These are phyloP conservation scores for Trichoderma breve DNA, from an alignment of 2,329 filamentous ascomycete species.

Conservation along the genomic window DNA sequence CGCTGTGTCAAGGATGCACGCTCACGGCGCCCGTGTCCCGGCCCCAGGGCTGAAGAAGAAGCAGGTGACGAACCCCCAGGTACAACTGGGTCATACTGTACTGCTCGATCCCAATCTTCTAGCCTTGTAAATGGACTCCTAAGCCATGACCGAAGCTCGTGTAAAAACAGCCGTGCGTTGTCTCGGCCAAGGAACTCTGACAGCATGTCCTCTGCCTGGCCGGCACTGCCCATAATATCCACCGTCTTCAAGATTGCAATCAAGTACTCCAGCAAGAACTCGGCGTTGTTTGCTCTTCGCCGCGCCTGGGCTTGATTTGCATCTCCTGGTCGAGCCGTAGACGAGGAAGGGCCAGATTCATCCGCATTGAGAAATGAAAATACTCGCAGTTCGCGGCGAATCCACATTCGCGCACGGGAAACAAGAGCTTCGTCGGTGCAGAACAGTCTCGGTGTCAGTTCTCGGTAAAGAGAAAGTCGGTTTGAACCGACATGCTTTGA, in stretches of 20 bases:
- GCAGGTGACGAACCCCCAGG: not conserved
- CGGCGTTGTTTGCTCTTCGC: conserved; percentile 63
- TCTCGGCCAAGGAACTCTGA: conserved; percentile 74
- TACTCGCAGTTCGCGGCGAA: conserved; percentile 79
- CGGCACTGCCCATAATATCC: conserved; percentile 74
- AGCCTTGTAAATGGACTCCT: conserved; percentile 73
- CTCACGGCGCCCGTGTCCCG: not conserved
- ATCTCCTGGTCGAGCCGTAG: not conserved
- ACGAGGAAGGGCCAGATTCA: conserved; percentile 25
- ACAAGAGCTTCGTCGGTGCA: conserved; percentile 63
- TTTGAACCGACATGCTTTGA: conserved; percentile 83
- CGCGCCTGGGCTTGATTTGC: conserved; percentile 23
- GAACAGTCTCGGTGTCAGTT: conserved; percentile 68
- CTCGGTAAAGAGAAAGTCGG: conserved; percentile 69
- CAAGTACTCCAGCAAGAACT: conserved; percentile 84
- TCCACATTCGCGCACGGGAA: conserved; percentile 74
- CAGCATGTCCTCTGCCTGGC: conserved; percentile 76
- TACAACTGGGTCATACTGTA: conserved; percentile 59
- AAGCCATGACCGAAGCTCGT: conserved; percentile 81
- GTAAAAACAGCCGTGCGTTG: conserved; percentile 72
- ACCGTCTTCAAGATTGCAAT: conserved; percentile 79
- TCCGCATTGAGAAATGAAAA: conserved; percentile 65
- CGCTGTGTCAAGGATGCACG: not conserved
- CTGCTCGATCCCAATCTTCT: conserved; percentile 74
- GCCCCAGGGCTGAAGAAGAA: not conserved